A percentile compares a stretch with the other conserved stretches of the same genome.
Evolutionary conservation across 225 moss, liverwort and hornwort genomes (phyloP).

Genomic region (Climacium dendroides): DNA sequence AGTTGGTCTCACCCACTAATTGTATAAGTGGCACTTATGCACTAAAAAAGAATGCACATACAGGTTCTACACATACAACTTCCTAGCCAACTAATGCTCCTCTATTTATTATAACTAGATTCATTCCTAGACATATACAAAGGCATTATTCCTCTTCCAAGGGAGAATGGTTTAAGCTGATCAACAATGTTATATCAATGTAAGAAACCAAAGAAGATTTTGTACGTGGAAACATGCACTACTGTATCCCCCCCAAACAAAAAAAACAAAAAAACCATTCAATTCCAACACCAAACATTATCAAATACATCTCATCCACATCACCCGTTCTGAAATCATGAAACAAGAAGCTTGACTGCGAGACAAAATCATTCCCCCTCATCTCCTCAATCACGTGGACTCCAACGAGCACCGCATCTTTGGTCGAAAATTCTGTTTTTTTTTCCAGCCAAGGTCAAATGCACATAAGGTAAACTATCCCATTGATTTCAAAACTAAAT

Average conservation of each 20-base stretch:
- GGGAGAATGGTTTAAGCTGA: background rate
- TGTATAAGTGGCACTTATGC: too few species aligned
- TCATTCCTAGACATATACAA: background rate
- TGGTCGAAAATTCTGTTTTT: accelerated
- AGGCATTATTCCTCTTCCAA: too few species aligned
- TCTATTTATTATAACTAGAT: background rate
- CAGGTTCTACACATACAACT: too few species aligned
- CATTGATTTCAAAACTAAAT: too few species aligned
- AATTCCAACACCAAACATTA: background rate
- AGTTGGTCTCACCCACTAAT: too few species aligned
- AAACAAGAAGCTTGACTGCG: background rate
- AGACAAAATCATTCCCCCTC: background rate
- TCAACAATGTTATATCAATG: background rate
- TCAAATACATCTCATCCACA: background rate
- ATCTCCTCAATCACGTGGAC: background rate
- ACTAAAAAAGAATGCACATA: too few species aligned
- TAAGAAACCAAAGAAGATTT: background rate
- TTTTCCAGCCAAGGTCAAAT: background rate
- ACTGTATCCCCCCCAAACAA: accelerated
- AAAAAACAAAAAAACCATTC: background rate
- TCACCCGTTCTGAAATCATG: background rate
- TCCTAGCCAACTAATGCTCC: background rate
- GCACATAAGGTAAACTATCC: too few species aligned
- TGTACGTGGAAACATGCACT: background rate
- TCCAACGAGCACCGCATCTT: too few species aligned